Conservation (phyloP, 768 basidiomycete species). For the Sarcomyxa edulis region DNA sequence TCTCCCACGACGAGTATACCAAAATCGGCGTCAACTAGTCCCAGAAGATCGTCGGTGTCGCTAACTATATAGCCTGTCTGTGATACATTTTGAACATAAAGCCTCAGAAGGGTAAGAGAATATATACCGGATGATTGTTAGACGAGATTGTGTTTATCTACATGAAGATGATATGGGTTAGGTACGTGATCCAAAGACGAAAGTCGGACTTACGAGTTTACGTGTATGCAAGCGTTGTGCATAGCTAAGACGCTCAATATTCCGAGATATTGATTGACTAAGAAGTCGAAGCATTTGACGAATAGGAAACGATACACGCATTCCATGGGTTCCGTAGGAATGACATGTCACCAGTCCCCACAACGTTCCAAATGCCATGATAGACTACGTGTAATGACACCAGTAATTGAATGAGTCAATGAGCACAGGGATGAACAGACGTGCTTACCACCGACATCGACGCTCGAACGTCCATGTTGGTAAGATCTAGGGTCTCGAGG, state of each 20-base stretch:
- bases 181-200: not conserved
- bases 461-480: conserved; percentile 78
- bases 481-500: conserved; percentile 46
- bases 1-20: conserved; percentile 70
- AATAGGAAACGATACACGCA: conserved; percentile 82
- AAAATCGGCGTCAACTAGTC: conserved; percentile 74
- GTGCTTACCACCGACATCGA: conserved; percentile 77
- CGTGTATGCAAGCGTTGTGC: conserved; percentile 69
- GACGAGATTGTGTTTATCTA: conserved; percentile 71
- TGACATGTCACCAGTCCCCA: conserved; percentile 83
- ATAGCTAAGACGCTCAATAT: conserved; percentile 76
- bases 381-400: conserved; percentile 42
- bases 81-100: not conserved
- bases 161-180: not conserved
- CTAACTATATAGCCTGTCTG: conserved; percentile 74
- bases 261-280: conserved; percentile 74
- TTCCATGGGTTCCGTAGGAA: conserved; percentile 71
- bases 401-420: conserved; percentile 1
- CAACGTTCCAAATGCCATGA: conserved; percentile 71
- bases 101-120: not conserved
- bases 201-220: conserved; percentile 52
- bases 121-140: conserved; percentile 51
- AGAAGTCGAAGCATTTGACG: conserved; percentile 78
- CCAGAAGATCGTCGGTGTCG: conserved; percentile 73
- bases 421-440: not conserved